Evolutionary conservation across 2,329 filamentous ascomycete genomes (phyloP).

Genomic region (Rutstroemia sydowiana): DNA sequence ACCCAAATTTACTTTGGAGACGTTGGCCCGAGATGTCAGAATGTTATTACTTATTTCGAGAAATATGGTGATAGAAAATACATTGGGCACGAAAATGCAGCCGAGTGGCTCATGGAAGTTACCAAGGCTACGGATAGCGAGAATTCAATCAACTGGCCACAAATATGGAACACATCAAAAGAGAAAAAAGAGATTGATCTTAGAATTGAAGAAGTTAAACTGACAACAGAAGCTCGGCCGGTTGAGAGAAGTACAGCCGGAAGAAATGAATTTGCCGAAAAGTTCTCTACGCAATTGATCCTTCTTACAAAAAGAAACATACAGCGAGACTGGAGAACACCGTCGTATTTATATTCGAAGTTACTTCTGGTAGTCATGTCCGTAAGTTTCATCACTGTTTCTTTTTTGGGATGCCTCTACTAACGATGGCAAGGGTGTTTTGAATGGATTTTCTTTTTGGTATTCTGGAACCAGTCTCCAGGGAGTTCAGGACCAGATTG

Average conservation of each 20-base stretch:
- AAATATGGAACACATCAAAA: slow-evolving; percentile 49
- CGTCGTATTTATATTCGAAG: slow-evolving; percentile 43
- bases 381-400: slow-evolving; percentile 39
- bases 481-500: slow-evolving; percentile 65
- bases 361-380: slow-evolving; percentile 14
- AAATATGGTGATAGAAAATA: slow-evolving; percentile 58
- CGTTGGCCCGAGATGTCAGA: slow-evolving; percentile 51
- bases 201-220: slow-evolving; percentile 47
- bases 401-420: slow-evolving; percentile 15
- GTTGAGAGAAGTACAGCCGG: slow-evolving; percentile 23
- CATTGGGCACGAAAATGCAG: slow-evolving; percentile 63
- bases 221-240: slow-evolving; percentile 21
- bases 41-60: slow-evolving; percentile 58
- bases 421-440: slow-evolving; percentile 29
- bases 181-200: slow-evolving; percentile 34
- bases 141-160: slow-evolving; percentile 53
- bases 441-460: slow-evolving; percentile 64
- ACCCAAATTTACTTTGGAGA: slow-evolving; percentile 64
- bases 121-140: slow-evolving; percentile 31
- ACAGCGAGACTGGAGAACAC: slow-evolving; percentile 56
- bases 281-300: slow-evolving; percentile 44
- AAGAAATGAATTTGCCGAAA: slow-evolving; percentile 57
- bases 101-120: slow-evolving; percentile 64
- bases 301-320: slow-evolving; percentile 52
- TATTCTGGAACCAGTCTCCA: slow-evolving; percentile 52